Conservation (phyloP, 208 protist genomes). For the Trypanosoma congolense region DNA sequence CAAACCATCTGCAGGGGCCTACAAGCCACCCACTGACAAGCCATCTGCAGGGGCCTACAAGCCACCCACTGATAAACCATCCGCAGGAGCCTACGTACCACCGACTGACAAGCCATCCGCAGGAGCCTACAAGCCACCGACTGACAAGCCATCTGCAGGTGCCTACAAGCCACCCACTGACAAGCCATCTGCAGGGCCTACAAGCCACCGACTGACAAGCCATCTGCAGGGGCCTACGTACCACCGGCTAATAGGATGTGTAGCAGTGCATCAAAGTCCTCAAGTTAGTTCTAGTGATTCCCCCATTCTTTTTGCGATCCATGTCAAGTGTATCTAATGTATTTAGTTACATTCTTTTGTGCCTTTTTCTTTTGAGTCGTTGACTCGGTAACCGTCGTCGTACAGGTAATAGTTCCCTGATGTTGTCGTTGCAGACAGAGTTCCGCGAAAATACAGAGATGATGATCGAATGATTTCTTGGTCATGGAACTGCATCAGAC, state of each 20-base stretch:
- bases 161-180: constrained; percentile 21
- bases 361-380: too few species aligned
- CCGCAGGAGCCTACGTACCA: constrained; percentile 42
- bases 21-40: constrained; percentile 22
- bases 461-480: too few species aligned
- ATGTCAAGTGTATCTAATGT: too few species aligned
- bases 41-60: constrained; percentile 27
- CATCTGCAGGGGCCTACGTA: constrained; percentile 28
- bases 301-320: too few species aligned
- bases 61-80: constrained; percentile 31
- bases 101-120: constrained; percentile 38
- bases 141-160: constrained; percentile 17
- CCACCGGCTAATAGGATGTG: neutral
- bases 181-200: constrained; percentile 34
- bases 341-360: too few species aligned
- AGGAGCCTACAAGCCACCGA: constrained; percentile 45
- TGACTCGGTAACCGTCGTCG: too few species aligned
- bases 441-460: too few species aligned
- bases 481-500: too few species aligned
- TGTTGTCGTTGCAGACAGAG: too few species aligned
- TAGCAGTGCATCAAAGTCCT: constrained; percentile 9
- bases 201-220: constrained; percentile 32
- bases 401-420: too few species aligned
- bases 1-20: constrained; percentile 20
- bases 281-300: too few species aligned